A percentile compares a stretch with the other conserved stretches of the same genome.
These are phyloP conservation scores for Russula virescens DNA, from an alignment of 768 basidiomycete species.

Conservation along the genomic window DNA sequence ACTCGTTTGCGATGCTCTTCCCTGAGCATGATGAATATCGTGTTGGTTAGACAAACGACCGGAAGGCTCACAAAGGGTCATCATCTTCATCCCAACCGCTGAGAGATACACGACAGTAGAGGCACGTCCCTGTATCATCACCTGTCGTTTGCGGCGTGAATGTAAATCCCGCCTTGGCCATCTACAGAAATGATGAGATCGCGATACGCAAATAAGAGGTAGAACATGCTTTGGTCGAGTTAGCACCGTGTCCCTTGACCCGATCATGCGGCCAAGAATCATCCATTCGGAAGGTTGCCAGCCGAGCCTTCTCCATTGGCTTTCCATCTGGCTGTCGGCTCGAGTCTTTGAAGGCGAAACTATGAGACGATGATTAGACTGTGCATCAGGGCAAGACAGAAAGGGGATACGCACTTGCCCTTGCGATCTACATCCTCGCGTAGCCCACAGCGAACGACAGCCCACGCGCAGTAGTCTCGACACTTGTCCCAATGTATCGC, in stretches of 20 bases:
- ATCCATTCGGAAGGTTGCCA: slow-evolving; percentile 54
- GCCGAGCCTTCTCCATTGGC: slow-evolving; percentile 64
- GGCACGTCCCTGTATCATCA: slow-evolving; percentile 79
- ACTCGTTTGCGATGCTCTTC: slow-evolving; percentile 71
- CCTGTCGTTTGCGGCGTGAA: slow-evolving; percentile 61
- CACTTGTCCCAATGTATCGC: slow-evolving; percentile 75
- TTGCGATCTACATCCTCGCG: slow-evolving; percentile 49
- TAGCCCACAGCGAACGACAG: slow-evolving; percentile 67
- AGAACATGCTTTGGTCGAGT: slow-evolving; percentile 55
- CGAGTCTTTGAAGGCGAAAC: slow-evolving; percentile 55
- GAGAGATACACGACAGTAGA: slow-evolving; percentile 75
- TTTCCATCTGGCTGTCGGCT: slow-evolving; percentile 61
- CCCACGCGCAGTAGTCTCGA: slow-evolving; percentile 69
- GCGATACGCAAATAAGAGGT: background rate
- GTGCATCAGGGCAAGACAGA: background rate
- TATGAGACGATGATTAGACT: slow-evolving; percentile 27
- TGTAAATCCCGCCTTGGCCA: slow-evolving; percentile 87
- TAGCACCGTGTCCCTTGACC: slow-evolving; percentile 57
- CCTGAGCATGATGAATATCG: slow-evolving; percentile 34
- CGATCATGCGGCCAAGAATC: slow-evolving; percentile 67
- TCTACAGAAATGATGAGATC: slow-evolving; percentile 39
- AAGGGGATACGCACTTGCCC: slow-evolving; percentile 43
- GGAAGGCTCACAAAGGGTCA: slow-evolving; percentile 70
- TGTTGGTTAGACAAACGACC: background rate
- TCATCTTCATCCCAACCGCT: slow-evolving; percentile 86